phyloP scores from a whole-genome alignment of 345 rosid genomes.

The Pistacia atlantica region DNA sequence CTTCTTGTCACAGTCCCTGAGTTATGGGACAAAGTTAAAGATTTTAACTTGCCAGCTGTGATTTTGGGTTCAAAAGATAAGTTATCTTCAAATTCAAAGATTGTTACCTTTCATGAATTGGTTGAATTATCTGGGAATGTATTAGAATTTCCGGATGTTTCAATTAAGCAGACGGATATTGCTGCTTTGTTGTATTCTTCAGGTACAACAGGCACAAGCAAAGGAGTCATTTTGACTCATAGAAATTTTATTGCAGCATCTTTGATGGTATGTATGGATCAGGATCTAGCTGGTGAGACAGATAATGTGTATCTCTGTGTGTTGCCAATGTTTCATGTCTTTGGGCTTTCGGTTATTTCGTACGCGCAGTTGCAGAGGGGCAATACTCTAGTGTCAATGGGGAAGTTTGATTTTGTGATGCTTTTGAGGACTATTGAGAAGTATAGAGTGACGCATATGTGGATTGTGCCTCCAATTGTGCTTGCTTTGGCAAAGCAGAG shows the following conservation, averaged over 20 bases:
- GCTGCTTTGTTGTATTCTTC: constrained; percentile 84
- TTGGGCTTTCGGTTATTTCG: constrained; percentile 56
- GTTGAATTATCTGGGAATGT: constrained; percentile 45
- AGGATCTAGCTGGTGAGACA: constrained; percentile 55
- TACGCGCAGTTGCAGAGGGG: constrained; percentile 71
- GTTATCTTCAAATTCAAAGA: constrained; percentile 30
- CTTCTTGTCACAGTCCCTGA: constrained; percentile 61
- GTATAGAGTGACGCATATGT: constrained; percentile 66
- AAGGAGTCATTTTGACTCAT: constrained; percentile 85
- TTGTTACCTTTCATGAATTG: constrained; percentile 46
- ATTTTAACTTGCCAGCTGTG: constrained; percentile 59
- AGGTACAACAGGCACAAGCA: constrained; percentile 85
- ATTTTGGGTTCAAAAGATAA: constrained; percentile 46
- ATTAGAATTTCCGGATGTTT: constrained; percentile 44
- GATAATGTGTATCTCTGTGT: constrained; percentile 57
- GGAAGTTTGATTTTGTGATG: constrained; percentile 61
- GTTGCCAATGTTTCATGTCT: constrained; percentile 93
- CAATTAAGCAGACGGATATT: constrained; percentile 57
- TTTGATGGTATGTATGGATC: constrained; percentile 45
- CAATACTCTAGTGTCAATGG: constrained; percentile 60
- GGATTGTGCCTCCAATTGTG: constrained; percentile 88
- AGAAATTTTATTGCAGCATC: constrained; percentile 76
- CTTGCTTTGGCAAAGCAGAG: constrained; percentile 80
- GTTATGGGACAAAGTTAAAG: constrained; percentile 61
- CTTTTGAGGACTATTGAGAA: constrained; percentile 55